Percentiles rank a stretch among this genome's conserved stretches.
Conservation (phyloP, 768 basidiomycete genomes). For the Xerocomus brunneocitrinus region DNA sequence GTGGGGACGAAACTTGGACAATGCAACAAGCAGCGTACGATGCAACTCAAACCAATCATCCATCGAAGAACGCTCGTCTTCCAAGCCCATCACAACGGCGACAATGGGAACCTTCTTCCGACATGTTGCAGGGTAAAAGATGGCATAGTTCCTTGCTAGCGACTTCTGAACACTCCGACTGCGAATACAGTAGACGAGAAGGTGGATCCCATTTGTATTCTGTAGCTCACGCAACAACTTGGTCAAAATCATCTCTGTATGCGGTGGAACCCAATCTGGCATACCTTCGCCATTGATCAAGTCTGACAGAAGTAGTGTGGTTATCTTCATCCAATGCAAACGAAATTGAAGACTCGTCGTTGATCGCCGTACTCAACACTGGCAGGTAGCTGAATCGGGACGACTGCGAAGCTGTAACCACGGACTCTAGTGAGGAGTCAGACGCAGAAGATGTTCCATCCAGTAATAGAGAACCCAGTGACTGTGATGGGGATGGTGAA, state of each 20-base stretch:
- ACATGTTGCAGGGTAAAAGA: constrained; percentile 29
- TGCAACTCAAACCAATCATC: constrained; percentile 30
- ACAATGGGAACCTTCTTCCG: constrained; percentile 31
- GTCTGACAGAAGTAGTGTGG: constrained; percentile 7
- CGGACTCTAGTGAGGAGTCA: constrained; percentile 37
- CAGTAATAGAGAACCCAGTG: constrained; percentile 6
- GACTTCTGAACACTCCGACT: constrained; percentile 24
- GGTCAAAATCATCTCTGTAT: constrained; percentile 21
- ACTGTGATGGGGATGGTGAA: too few species aligned
- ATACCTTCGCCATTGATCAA: constrained; percentile 16
- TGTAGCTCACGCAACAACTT: constrained; percentile 31
- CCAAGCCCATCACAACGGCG: constrained; percentile 30
- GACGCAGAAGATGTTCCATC: constrained; percentile 28
- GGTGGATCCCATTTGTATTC: constrained; percentile 26
- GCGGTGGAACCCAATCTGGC: constrained; percentile 19
- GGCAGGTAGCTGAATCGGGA: constrained; percentile 48
- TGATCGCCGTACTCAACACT: constrained; percentile 57
- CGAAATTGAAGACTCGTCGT: constrained; percentile 45
- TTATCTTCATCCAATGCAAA: constrained; percentile 28
- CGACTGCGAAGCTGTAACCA: constrained; percentile 56
- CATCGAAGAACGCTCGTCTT: constrained; percentile 31
- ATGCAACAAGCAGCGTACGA: too few species aligned
- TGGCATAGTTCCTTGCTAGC: constrained; percentile 26
- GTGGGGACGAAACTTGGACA: too few species aligned
- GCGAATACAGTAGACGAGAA: constrained; percentile 33